Evolutionary conservation across 768 basidiomycete genomes (phyloP), one percentile per base, ranked within the genome.

Genomic region (Suillus spraguei): DNA sequence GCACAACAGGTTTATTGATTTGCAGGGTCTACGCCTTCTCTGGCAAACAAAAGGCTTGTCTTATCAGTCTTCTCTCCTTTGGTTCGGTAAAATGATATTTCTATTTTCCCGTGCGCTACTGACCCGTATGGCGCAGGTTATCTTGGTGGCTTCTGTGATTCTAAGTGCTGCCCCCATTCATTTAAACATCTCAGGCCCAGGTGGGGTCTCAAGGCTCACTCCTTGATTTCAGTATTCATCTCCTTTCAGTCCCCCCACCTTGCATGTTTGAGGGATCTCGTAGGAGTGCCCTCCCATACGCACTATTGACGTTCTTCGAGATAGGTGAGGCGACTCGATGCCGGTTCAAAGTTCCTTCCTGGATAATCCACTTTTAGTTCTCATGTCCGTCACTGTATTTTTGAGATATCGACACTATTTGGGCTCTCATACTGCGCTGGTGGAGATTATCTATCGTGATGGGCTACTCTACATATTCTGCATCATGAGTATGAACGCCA

Each of bases 341-440:
- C n/a, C 7, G 9, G 17, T 59, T 17, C 39, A 59, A 59, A 49
- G 7, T 28, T 39, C n/a, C 7, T 32, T 13, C 11, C 5, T 33
- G n/a, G 11, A 53, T n/a, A 3, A 33, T 33, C 7, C 6, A n/a
- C 52, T 4, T 17, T 28, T 3, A 61, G 60, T 59, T 55, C 28
- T 61, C 16, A 56, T 61, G 28, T 54, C 16, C 38, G 5, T 28
- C 11, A 61, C 53, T n/a, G 39, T 11, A 41, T 59, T 14, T 55
- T 24, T 56, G 28, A 61, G 60, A 61, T 33, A 56, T 41, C 47
- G 39, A 33, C 47, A 61, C 52, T 61, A 59, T 59, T 22, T n/a
- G 16, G 47, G 20, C n/a, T 38, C 60, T 9, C n/a, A 36, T 38
- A 38, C 35, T 7, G 13, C 28, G 14, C 9, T 61, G 5, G 22